Base-by-base conservation (phyloP, 257 asterid species). In the Linderniella brevidens region DNA sequence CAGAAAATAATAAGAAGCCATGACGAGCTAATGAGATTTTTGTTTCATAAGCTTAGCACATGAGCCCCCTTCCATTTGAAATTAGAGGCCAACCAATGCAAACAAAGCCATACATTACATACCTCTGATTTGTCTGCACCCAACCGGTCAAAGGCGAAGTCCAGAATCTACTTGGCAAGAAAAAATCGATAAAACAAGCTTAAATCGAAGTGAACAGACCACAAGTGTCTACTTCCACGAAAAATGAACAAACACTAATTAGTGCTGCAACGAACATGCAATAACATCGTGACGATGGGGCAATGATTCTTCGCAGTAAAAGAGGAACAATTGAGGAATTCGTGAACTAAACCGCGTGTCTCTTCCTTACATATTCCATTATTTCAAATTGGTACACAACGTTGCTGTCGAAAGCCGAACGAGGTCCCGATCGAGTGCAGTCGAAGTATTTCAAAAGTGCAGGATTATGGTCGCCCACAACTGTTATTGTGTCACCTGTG, bases 391-490 rank as follows among this genome's bases (percentile, higher is more conserved):
- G 98, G 73, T 73, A 81, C 63, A 88, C 96, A 64, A 88, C 96
- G 62, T 88, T 79, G 73, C 71, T 58, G 67, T 88, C 98, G 54
- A 88, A 88, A 49, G 98, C 98, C 13, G 98, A 88, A 57, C 98
- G 98, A 58, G 98, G 98, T 58, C 98, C 98, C 57, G 98, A 81
- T 58, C 98, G 76, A 11, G 98, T 84, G 82, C 93, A 84, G 49
- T 88, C 98, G 60, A 84, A 88, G 57, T 70, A 88, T 59, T 71
- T 88, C 73, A 88, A 57, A 36, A 88, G 66, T 43, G 79, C 77
- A 52, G 94, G 80, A 66, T 88, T 49, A 52, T 88, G 98, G 68
- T 88, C 98, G 61, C 98, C 98, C 17, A 88, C 98, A 56, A 88
- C 78, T 20, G 98, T 88, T 52, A 88, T 68, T 5, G 98, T 88